Percentiles rank a stretch among this genome's conserved stretches.
These are phyloP conservation scores for Geranomyces variabilis DNA, from an alignment of 192 early-diverging fungal genomes.

Conservation along the genomic window DNA sequence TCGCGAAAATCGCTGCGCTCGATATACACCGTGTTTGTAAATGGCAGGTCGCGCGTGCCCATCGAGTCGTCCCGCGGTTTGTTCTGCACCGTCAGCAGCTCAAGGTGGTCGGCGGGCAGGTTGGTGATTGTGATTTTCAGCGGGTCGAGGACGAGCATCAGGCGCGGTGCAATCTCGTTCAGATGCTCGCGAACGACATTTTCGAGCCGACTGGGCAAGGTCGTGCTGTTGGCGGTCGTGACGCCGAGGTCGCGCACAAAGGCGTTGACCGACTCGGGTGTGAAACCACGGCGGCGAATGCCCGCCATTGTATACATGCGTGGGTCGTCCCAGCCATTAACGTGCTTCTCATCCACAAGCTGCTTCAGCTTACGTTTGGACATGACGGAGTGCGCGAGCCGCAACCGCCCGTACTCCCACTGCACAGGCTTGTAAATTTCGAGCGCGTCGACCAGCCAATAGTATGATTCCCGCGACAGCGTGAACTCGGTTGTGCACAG, in stretches of 20 bases:
- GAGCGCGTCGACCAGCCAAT: constrained; percentile 98
- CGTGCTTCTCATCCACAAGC: constrained; percentile 79
- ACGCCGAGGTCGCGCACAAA: constrained; percentile 96
- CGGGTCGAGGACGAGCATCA: constrained; percentile 91
- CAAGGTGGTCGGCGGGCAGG: constrained; percentile 78
- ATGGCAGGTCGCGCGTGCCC: constrained; percentile 86
- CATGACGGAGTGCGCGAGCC: constrained; percentile 90
- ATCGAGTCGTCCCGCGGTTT: constrained; percentile 86
- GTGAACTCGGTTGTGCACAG: constrained; percentile 97
- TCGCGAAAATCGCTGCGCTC: constrained; percentile 92
- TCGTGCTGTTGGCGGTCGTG: constrained; percentile 78
- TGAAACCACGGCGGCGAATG: constrained; percentile 94
- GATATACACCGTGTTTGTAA: constrained; percentile 93
- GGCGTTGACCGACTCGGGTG: constrained; percentile 95
- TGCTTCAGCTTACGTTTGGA: constrained; percentile 97
- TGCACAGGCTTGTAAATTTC: constrained; percentile 99
- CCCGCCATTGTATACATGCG: constrained; percentile 94
- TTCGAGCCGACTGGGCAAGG: constrained; percentile 87
- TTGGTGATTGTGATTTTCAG: constrained; percentile 89
- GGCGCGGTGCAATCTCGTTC: constrained; percentile 87
- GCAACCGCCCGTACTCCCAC: constrained; percentile 98
- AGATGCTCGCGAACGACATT: constrained; percentile 93
- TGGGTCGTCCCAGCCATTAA: constrained; percentile 95
- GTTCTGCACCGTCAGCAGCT: constrained; percentile 82
- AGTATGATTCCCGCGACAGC: constrained; percentile 93